These are phyloP conservation scores for Hypoxylon perforatum DNA, from an alignment of 495 filamentous ascomycete genomes.

Conservation along the genomic window DNA sequence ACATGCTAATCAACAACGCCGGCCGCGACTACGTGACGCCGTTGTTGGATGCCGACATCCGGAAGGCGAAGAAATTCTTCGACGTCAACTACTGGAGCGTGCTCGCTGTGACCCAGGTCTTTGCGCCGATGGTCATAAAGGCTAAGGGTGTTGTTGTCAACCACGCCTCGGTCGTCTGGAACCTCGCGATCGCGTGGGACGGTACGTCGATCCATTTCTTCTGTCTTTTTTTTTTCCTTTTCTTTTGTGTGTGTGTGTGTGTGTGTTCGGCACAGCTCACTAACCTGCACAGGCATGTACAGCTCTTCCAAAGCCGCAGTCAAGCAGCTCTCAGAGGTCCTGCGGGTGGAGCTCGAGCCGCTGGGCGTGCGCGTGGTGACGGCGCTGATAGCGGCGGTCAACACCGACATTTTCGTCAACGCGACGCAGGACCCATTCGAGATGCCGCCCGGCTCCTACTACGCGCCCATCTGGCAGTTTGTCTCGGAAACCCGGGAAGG, in stretches of 20 bases:
- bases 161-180: conserved; percentile 55
- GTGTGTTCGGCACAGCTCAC: background rate
- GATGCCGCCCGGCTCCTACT: background rate
- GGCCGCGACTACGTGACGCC: too few species aligned
- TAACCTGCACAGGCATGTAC: conserved; percentile 53
- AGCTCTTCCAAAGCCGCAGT: conserved; percentile 73
- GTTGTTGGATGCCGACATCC: background rate
- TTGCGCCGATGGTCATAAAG: conserved; percentile 55
- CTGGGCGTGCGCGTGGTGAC: conserved; percentile 54
- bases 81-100: conserved; percentile 52
- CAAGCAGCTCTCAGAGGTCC: conserved; percentile 68
- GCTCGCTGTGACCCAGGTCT: conserved; percentile 55
- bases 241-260: too few species aligned
- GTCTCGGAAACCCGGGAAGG: background rate
- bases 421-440: background rate
- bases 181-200: conserved; percentile 49
- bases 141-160: conserved; percentile 58
- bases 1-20: too few species aligned
- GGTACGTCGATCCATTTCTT: conserved; percentile 40
- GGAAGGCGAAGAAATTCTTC: conserved; percentile 33
- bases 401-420: background rate
- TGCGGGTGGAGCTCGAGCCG: conserved; percentile 67
- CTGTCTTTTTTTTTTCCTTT: background rate
- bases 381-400: conserved; percentile 28
- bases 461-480: background rate